Conservation (phyloP, 2,329 filamentous ascomycete genomes). For the Claviceps pazoutovae region DNA sequence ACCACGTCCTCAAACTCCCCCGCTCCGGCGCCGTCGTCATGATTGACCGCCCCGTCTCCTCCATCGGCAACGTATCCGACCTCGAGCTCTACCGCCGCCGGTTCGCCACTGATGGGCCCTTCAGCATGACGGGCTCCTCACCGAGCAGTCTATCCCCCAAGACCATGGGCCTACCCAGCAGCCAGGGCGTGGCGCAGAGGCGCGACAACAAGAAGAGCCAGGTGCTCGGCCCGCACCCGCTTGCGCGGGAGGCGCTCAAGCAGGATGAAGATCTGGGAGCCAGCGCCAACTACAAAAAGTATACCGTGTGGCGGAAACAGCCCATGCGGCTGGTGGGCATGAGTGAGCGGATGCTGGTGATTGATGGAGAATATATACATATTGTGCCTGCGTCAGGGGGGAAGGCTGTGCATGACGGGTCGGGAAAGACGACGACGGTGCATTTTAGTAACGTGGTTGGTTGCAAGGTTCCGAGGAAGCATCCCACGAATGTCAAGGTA, state of each 20-base stretch:
- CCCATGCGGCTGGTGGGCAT: conserved; percentile 66
- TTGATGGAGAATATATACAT: conserved; percentile 77
- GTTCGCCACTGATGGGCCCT: conserved; percentile 59
- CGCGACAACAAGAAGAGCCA: conserved; percentile 39
- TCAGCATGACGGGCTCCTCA: conserved; percentile 55
- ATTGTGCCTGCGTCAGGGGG: conserved; percentile 60
- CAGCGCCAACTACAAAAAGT: conserved; percentile 55
- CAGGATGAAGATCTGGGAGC: conserved; percentile 45
- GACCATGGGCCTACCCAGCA: conserved; percentile 38
- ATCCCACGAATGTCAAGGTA: conserved; percentile 70
- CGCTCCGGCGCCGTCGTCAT: conserved; percentile 62
- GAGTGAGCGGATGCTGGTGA: conserved; percentile 62
- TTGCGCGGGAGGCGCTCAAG: conserved; percentile 49
- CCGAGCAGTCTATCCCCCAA: conserved; percentile 60
- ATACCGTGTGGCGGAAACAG: conserved; percentile 69
- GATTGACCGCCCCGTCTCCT: conserved; percentile 64
- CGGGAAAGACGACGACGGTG: conserved; percentile 63
- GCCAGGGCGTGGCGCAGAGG: conserved; percentile 18
- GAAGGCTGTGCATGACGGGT: conserved; percentile 49
- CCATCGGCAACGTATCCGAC: conserved; percentile 60
- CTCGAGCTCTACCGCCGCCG: conserved; percentile 63
- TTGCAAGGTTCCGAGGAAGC: conserved; percentile 66
- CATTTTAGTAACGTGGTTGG: conserved; percentile 73
- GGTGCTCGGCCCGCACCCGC: conserved; percentile 47
- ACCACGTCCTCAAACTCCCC: conserved; percentile 65